Conservation (phyloP, 2,329 filamentous ascomycete species). For the Sphaerostilbella broomeana region DNA sequence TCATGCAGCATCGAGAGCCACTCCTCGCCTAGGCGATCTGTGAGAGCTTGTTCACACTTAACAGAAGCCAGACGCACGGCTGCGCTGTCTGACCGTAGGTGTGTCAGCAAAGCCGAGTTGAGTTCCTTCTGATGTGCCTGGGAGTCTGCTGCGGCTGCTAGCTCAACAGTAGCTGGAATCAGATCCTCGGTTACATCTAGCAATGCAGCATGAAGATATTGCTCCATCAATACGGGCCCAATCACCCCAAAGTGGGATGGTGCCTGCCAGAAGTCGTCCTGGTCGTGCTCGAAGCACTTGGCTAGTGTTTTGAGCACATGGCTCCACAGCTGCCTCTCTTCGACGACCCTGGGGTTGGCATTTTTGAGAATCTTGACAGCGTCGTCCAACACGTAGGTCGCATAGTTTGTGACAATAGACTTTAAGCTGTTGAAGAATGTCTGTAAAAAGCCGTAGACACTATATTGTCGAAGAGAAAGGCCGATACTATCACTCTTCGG, state of each 20-base stretch:
- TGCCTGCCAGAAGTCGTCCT: conserved; percentile 93
- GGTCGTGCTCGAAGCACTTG: conserved; percentile 78
- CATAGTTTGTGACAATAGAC: conserved; percentile 90
- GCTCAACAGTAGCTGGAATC: conserved; percentile 69
- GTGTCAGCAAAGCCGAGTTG: conserved; percentile 70
- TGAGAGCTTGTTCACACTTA: conserved; percentile 72
- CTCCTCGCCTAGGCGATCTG: conserved; percentile 78
- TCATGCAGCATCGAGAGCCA: conserved; percentile 88
- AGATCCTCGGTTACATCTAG: conserved; percentile 46
- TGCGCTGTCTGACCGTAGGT: conserved; percentile 66
- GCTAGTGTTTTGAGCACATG: conserved; percentile 65
- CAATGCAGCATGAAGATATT: conserved; percentile 48
- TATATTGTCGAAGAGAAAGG: conserved; percentile 58
- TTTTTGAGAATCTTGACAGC: conserved; percentile 56
- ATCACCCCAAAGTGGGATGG: conserved; percentile 78
- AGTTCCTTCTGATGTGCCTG: conserved; percentile 87
- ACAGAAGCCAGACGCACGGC: conserved; percentile 75
- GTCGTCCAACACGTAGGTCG: conserved; percentile 74
- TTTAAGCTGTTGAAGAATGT: conserved; percentile 80
- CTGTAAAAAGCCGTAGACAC: conserved; percentile 73
- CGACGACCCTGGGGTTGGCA: conserved; percentile 40
- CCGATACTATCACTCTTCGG: conserved; percentile 56
- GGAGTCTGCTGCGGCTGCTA: conserved; percentile 74
- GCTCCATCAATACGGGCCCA: conserved; percentile 60
- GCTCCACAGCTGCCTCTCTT: conserved; percentile 57